Conservation (phyloP, 345 rosid species). For the Eucalyptus microcorys region DNA sequence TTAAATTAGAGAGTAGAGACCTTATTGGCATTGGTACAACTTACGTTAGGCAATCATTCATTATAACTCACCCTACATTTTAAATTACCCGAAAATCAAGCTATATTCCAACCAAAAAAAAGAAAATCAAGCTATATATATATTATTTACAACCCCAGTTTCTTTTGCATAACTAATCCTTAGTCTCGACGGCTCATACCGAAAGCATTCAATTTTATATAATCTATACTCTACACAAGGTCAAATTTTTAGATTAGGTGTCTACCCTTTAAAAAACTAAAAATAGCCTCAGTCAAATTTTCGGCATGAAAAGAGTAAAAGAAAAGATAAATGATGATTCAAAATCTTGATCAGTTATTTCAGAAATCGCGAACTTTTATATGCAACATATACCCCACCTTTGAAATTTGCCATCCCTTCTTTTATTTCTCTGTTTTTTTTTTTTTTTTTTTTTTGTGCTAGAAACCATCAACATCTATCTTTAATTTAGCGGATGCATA, state of each 20-base stretch:
- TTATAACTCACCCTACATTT: background rate
- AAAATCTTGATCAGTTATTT: background rate
- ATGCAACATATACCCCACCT: background rate
- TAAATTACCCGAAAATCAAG: background rate
- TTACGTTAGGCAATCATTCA: background rate
- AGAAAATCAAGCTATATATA: background rate
- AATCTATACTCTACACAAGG: background rate
- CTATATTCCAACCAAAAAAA: too few relatives aligned
- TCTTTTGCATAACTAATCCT: too few relatives aligned
- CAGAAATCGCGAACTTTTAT: background rate
- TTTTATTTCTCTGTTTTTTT: background rate
- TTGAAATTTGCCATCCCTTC: background rate
- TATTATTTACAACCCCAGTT: background rate
- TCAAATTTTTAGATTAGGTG: background rate
- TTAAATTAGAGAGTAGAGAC: too few relatives aligned
- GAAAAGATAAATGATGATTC: background rate
- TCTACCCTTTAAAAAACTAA: background rate
- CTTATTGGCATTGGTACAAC: background rate
- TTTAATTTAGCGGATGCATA: background rate
- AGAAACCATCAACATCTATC: background rate
- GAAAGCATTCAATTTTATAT: background rate
- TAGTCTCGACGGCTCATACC: background rate
- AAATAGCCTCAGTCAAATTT: background rate
- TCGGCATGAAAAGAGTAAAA: background rate
- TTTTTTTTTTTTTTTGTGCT: background rate